Base-by-base conservation (phyloP, 139 green algal genomes). In the Pseudopediastrum boryanum region DNA sequence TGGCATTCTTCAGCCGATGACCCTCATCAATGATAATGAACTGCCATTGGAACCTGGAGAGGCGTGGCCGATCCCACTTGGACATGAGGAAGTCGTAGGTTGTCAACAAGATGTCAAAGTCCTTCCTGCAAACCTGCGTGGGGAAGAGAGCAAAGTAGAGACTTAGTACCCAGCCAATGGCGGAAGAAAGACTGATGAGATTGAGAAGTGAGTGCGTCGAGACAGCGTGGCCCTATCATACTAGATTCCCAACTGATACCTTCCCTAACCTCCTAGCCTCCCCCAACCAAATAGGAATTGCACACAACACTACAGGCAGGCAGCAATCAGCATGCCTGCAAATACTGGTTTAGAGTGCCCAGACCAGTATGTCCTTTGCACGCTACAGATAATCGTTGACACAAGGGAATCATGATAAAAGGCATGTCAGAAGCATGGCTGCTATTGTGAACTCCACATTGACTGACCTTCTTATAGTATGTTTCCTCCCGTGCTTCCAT, bases 21-120 rank as follows among this genome's bases (percentile, higher is more conserved):
- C 96, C 96, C 85, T 99, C 96, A 81, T 99, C 96, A 46, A 99
- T 96, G 70, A 99, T 90, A 78, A 99, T 94, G 88, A 94, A 94
- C 82, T 94, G 54, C 76, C 76, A 75, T 36, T 61, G 35, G 35
- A 83, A 67, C 25, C 36, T 61, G 43, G 27, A 67, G 19, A 90
- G 87, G 19, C 84, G 78, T 2, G 82, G 81, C 35, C 84, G 62
- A 77, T 91, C 87, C 19, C 12, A 21, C 43, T 98, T 93, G 36
- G 92, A 86, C 96, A 99, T 99, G 69, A 98, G 90, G 74, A 95
- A 97, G 73, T 99, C 96, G 84, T 98, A 99, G 9, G 94, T 98
- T 43, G 96, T 99, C 8, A 99, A 92, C 74, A 99, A 84, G 51
- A 99, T 90, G 85, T 99, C 95, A 87, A 99, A 98, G 16, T 56